Evolutionary conservation across 768 basidiomycete species (phyloP), one percentile per base, ranked within the genome.

Genomic region (Chalciporus chontae): DNA sequence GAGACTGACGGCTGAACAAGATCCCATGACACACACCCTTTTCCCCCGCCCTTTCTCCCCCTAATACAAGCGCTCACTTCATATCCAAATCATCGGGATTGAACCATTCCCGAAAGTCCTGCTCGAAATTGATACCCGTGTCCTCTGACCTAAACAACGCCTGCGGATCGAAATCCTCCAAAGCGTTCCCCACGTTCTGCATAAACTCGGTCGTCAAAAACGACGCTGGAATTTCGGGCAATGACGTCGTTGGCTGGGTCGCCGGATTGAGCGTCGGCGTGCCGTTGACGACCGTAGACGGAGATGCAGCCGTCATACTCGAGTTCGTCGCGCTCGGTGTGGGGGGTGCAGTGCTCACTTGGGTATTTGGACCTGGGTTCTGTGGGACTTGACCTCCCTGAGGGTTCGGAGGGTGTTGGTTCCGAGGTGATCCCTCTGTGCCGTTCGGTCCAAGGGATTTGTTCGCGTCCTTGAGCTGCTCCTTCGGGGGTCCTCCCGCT

Each of bases 41-140:
- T 34, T 38, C 29, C 14, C 18, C 44, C 26, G 26, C 17, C 13
- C 32, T 9, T 46, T 24, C 23, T 17, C 15, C 21, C 23, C n/a
- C n/a, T n/a, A n/a, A n/a, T 21, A 13, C 19, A 8, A 26, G 26
- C 14, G 6, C 27, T 54, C 39, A 63, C 55, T 66, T 68, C 47
- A 68, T 56, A 1, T 66, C 66, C 50, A 68, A 39, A 54, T 68
- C 66, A 24, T 83, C 78, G 6, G 76, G 77, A 61, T 81, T 83
- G 57, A 88, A 86, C 85, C 85, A 87, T 59, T 85, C 81, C 48
- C 83, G 81, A 66, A 87, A 87, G 58, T 86, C 85, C 60, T 83
- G 72, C 65, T 85, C 85, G 55, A 86, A 85, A 59, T 84, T 80
- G 61, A 85, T 67, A 0, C 52, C 52, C 50, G 78, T 71, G 2